A percentile compares a stretch with the other conserved stretches of the same genome.
These are phyloP conservation scores for Aureobasidium sp. DNA, from an alignment of 2,329 filamentous ascomycete genomes.

Conservation along the genomic window DNA sequence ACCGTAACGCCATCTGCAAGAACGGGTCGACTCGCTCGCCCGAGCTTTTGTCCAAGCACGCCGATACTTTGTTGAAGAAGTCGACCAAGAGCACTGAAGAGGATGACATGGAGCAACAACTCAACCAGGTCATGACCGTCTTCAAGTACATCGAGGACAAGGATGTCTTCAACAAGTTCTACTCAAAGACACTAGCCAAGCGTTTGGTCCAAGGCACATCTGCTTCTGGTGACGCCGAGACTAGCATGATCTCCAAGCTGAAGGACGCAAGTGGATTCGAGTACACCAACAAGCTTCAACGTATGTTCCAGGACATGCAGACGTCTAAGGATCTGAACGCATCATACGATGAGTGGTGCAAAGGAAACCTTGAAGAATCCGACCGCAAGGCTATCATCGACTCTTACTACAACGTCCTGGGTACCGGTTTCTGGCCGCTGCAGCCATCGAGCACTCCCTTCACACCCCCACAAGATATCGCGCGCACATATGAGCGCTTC, in stretches of 20 bases:
- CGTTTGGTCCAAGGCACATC: conserved; percentile 92
- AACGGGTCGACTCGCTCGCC: conserved; percentile 89
- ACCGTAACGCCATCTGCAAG: conserved; percentile 94
- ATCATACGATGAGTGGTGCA: conserved; percentile 74
- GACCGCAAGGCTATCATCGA: conserved; percentile 67
- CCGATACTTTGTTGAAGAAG: conserved; percentile 87
- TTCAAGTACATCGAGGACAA: conserved; percentile 99
- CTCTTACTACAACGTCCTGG: conserved; percentile 84
- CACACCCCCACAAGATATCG: conserved; percentile 75
- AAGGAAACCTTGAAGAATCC: conserved; percentile 56
- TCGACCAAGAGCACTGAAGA: conserved; percentile 89
- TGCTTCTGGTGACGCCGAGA: conserved; percentile 94
- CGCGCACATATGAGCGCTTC: conserved; percentile 84
- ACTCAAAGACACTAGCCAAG: conserved; percentile 91
- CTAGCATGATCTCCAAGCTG: conserved; percentile 98
- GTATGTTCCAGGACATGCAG: conserved; percentile 99
- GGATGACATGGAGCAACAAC: conserved; percentile 79
- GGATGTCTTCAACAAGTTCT: conserved; percentile 99
- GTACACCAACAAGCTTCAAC: conserved; percentile 98
- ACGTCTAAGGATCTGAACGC: conserved; percentile 95
- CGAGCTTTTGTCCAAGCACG: conserved; percentile 90
- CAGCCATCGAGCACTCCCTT: conserved; percentile 82
- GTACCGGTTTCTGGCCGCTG: conserved; percentile 95
- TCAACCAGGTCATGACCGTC: conserved; percentile 95
- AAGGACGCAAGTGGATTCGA: conserved; percentile 98